Evolutionary conservation across 768 basidiomycete species (phyloP).

Genomic region (Gelatoporia subvermispora): DNA sequence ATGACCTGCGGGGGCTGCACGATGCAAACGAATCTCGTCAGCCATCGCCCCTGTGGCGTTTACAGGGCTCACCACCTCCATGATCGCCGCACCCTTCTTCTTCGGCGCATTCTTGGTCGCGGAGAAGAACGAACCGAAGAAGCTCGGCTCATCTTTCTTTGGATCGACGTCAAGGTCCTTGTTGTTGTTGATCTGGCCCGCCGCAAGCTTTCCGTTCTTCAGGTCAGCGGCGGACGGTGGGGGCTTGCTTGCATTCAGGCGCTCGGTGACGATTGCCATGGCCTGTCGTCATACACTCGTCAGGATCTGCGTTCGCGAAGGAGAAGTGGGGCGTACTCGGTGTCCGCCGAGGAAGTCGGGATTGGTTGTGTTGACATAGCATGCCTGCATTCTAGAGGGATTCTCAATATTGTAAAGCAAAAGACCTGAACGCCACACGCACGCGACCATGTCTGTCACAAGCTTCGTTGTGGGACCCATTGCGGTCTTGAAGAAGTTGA

Average conservation of each 20-base stretch:
- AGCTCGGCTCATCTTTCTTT: constrained; percentile 86
- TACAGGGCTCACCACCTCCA: constrained; percentile 56
- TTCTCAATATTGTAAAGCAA: neutral
- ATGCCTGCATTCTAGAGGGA: constrained; percentile 85
- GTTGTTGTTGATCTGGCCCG: constrained; percentile 79
- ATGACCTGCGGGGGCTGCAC: constrained; percentile 76
- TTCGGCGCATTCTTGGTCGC: constrained; percentile 52
- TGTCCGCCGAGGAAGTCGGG: constrained; percentile 98
- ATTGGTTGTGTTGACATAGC: constrained; percentile 98
- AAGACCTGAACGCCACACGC: constrained; percentile 28
- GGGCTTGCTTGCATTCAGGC: constrained; percentile 77
- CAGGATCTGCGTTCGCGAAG: neutral
- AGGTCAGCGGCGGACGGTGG: constrained; percentile 57
- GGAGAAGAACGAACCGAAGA: constrained; percentile 96
- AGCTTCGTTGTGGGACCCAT: constrained; percentile 96
- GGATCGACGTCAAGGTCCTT: constrained; percentile 89
- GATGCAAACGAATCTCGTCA: constrained; percentile 4
- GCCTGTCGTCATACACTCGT: constrained; percentile 43
- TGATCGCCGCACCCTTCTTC: constrained; percentile 50
- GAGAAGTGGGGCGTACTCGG: constrained; percentile 43
- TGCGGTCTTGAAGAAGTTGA: constrained; percentile 92
- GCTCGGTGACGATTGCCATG: constrained; percentile 81
- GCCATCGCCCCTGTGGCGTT: neutral
- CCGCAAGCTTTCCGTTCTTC: constrained; percentile 59
- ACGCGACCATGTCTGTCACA: constrained; percentile 89